A percentile compares a stretch with the other conserved stretches of the same genome.
Evolutionary conservation across 257 asterid species (phyloP).

Genomic region (Misopates orontium): DNA sequence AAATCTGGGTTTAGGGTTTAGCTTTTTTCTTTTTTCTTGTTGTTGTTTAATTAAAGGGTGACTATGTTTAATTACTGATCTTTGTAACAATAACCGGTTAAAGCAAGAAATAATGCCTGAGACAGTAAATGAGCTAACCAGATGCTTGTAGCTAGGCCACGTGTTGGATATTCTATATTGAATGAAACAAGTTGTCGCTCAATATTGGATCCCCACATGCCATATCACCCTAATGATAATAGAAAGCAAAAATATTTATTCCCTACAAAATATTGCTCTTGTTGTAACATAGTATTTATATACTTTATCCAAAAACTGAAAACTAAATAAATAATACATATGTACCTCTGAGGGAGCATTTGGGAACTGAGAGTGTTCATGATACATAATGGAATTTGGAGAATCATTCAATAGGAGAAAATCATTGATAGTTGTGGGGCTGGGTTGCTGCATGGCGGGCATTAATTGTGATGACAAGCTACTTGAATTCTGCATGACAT

Average conservation of each 20-base stretch:
- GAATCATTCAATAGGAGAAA: conserved; percentile 44
- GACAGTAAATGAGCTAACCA: conserved; percentile 56
- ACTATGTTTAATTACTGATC: too few relatives aligned
- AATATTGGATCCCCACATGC: too few relatives aligned
- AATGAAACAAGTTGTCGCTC: too few relatives aligned
- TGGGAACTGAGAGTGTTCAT: conserved; percentile 40
- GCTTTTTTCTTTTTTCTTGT: too few relatives aligned
- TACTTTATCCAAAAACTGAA: conserved; percentile 1
- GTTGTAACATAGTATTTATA: not conserved
- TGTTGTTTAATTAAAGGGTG: too few relatives aligned
- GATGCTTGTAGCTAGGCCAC: conserved; percentile 44
- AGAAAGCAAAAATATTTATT: conserved; percentile 27
- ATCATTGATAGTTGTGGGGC: conserved; percentile 41
- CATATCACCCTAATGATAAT: too few relatives aligned
- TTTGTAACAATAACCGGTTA: too few relatives aligned
- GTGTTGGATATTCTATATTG: conserved; percentile 7
- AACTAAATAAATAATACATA: not conserved
- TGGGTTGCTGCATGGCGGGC: conserved; percentile 34
- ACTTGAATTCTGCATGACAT: conserved; percentile 51
- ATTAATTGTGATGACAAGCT: too few relatives aligned
- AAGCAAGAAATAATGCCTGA: not conserved
- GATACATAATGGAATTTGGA: conserved; percentile 39
- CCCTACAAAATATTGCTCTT: too few relatives aligned
- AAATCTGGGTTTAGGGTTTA: too few relatives aligned
- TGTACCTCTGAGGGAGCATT: conserved; percentile 33